Conservation (phyloP, 768 basidiomycete genomes). For the Mrakia frigida region DNA sequence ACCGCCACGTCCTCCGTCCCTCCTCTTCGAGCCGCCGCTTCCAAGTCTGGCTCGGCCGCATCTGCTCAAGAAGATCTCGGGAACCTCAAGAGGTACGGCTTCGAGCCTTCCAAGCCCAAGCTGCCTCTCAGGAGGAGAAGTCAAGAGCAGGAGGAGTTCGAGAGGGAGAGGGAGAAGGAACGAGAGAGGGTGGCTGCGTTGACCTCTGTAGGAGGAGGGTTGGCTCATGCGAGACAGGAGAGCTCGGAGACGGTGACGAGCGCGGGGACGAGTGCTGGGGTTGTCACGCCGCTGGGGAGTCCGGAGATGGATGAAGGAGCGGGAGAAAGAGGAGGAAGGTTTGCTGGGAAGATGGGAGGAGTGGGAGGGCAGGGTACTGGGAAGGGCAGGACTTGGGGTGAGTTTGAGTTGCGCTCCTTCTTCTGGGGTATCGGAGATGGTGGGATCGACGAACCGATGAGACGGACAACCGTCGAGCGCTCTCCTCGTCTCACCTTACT, state of each 20-base stretch:
- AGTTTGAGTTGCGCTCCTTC: neutral
- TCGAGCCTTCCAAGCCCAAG: neutral
- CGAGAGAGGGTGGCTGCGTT: too few species aligned
- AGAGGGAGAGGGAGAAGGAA: neutral
- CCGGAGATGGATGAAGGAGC: neutral
- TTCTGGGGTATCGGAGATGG: too few species aligned
- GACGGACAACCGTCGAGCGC: too few species aligned
- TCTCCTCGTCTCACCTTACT: neutral
- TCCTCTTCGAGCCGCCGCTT: neutral
- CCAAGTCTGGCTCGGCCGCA: neutral
- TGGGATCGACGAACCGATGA: too few species aligned
- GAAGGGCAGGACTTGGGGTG: constrained; percentile 19
- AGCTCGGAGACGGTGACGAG: neutral
- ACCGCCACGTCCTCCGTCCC: neutral
- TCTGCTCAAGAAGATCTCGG: neutral
- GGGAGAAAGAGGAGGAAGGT: neutral
- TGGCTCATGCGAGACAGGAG: constrained; percentile 11
- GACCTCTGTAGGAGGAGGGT: neutral
- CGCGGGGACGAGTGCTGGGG: neutral
- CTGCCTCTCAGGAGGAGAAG: neutral
- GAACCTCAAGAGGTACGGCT: constrained; percentile 2
- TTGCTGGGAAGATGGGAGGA: neutral
- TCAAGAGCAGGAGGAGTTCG: constrained; percentile 1
- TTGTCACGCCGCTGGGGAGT: constrained; percentile 2
- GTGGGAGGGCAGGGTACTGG: neutral